phyloP scores from a whole-genome alignment of 73 alveolate genomes.

The Durusdinium trenchii region DNA sequence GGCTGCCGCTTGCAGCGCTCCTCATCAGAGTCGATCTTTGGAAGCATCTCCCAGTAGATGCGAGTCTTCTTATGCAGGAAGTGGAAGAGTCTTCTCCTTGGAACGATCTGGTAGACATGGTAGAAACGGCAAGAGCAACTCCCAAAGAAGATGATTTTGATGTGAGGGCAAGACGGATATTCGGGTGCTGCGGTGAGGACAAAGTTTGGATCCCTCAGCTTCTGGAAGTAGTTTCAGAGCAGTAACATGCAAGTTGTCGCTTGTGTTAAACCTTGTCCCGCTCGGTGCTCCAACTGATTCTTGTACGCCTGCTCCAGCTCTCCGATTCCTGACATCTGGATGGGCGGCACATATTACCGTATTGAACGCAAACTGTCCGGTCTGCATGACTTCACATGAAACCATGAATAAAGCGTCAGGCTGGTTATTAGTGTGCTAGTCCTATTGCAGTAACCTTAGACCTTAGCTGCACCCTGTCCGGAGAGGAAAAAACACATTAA shows the following conservation, averaged over 20 bases:
- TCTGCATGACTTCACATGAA: no score
- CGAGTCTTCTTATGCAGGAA: conserved; percentile 85
- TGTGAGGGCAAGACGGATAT: conserved; percentile 51
- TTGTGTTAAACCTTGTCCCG: not conserved
- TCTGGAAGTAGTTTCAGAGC: not conserved
- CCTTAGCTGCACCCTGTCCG: no score
- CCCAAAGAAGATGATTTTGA: not conserved
- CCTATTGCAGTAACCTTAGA: no score
- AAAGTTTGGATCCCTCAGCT: conserved; percentile 84
- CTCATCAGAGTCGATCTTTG: conserved; percentile 89
- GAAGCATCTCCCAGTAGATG: conserved; percentile 60
- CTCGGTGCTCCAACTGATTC: conserved; percentile 3
- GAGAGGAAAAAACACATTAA: no score
- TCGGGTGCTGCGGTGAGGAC: conserved; percentile 69
- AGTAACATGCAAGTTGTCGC: not conserved
- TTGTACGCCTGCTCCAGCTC: conserved; percentile 93
- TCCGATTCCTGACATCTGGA: conserved; percentile 55
- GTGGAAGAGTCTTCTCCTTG: conserved; percentile 81
- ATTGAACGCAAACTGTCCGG: no score
- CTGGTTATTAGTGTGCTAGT: no score
- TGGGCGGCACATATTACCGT: not conserved
- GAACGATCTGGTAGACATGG: not conserved
- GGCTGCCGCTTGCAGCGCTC: not conserved
- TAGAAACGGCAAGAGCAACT: not conserved
- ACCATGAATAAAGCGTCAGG: no score